Conservation (phyloP, 2,329 filamentous ascomycete genomes). For the Orbilia javanica region DNA sequence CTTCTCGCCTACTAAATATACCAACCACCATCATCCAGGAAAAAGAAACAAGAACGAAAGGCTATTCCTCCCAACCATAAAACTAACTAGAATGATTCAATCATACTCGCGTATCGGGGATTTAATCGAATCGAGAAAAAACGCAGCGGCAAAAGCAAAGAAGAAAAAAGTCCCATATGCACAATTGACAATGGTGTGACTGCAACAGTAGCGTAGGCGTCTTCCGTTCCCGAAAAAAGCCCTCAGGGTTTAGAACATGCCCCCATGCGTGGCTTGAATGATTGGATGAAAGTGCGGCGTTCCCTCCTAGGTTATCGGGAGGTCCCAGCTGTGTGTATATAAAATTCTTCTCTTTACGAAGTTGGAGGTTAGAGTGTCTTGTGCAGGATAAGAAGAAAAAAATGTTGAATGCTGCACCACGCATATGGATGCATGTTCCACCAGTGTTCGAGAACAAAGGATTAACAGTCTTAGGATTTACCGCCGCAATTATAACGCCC, state of each 20-base stretch:
- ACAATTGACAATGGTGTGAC: constrained; percentile 43
- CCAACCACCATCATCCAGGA: constrained; percentile 7
- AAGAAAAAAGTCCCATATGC: constrained; percentile 14
- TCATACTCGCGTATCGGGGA: constrained; percentile 44
- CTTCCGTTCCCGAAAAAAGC: constrained; percentile 31
- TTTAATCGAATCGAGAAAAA: constrained; percentile 43
- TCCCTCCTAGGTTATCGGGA: constrained; percentile 3
- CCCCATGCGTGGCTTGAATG: constrained; percentile 26
- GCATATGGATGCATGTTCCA: neutral
- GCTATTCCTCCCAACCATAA: constrained; percentile 7
- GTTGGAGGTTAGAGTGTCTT: neutral
- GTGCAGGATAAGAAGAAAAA: neutral
- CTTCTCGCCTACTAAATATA: constrained; percentile 33
- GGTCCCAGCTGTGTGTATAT: constrained; percentile 22
- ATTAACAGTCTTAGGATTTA: constrained; percentile 12
- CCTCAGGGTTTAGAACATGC: constrained; percentile 3
- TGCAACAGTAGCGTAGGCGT: constrained; percentile 24
- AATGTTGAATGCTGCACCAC: constrained; percentile 2
- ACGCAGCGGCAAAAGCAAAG: constrained; percentile 24
- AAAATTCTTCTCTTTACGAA: constrained; percentile 16
- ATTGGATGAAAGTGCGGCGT: constrained; percentile 34
- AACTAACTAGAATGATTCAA: constrained; percentile 29
- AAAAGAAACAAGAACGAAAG: neutral
- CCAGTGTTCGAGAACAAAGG: constrained; percentile 16
- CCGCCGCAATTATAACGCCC: constrained; percentile 30